Conservation (phyloP, 257 asterid genomes). For the Solanum megistacrolobum region DNA sequence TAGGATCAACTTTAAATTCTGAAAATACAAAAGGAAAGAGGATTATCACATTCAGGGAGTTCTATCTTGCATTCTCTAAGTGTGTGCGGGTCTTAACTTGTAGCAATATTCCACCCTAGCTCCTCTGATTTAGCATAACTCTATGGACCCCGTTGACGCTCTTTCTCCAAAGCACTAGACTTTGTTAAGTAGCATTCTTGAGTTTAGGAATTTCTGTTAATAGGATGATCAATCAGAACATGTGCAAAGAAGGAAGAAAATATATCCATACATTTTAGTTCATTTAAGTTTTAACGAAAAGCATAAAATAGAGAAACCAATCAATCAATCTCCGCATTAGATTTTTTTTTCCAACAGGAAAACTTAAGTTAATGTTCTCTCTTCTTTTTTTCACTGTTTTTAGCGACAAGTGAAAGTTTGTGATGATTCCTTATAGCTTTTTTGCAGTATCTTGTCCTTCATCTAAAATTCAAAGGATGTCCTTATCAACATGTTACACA, state of each 20-base stretch:
- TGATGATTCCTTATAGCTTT: background rate
- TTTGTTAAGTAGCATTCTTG: background rate
- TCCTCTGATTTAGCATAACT: background rate
- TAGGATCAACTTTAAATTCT: background rate
- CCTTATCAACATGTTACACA: background rate
- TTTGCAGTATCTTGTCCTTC: background rate
- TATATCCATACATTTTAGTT: background rate
- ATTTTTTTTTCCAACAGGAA: background rate
- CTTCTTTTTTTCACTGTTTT: background rate
- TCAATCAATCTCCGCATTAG: background rate
- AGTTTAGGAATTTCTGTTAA: background rate
- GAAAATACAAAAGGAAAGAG: background rate
- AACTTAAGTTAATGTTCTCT: background rate
- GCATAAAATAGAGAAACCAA: background rate
- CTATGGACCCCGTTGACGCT: background rate
- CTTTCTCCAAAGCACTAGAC: background rate
- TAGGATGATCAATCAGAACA: background rate
- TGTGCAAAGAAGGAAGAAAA: background rate
- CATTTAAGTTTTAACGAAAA: background rate
- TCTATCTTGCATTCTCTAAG: background rate
- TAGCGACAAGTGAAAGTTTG: background rate
- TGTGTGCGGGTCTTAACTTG: background rate
- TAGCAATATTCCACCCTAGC: background rate
- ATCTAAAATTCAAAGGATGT: background rate
- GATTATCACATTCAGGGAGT: background rate